phyloP scores from a whole-genome alignment of 768 basidiomycete species.

The Leccinum longicurvipes region DNA sequence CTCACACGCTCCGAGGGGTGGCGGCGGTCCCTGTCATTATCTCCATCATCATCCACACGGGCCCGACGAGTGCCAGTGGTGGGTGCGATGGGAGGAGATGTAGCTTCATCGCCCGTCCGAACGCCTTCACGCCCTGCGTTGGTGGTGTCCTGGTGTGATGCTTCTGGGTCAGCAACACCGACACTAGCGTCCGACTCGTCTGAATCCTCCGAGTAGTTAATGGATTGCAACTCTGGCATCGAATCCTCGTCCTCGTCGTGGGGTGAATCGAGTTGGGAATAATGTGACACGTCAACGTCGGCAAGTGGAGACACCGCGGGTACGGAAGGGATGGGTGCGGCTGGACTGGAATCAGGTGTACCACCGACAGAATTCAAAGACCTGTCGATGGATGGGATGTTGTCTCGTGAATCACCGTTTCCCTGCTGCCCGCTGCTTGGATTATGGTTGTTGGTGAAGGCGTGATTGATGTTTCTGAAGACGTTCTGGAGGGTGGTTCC shows the following conservation, averaged over 20 bases:
- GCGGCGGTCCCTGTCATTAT: conserved; percentile 58
- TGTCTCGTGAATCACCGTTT: background rate
- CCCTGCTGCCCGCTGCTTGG: background rate
- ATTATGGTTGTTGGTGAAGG: conserved; percentile 17
- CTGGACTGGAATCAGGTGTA: conserved; percentile 1
- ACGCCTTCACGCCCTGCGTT: conserved; percentile 27
- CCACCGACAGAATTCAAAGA: background rate
- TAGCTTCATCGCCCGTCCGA: conserved; percentile 31
- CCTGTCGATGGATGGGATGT: conserved; percentile 2
- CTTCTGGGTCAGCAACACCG: conserved; percentile 30
- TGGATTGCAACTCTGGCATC: conserved; percentile 41
- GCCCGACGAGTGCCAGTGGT: conserved; percentile 43
- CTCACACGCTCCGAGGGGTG: too few species aligned
- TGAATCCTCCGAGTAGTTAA: conserved; percentile 40
- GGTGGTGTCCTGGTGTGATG: conserved; percentile 11
- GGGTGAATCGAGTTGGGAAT: conserved; percentile 1
- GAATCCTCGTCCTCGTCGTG: conserved; percentile 35
- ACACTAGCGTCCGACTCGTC: conserved; percentile 33
- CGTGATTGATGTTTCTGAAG: conserved; percentile 32
- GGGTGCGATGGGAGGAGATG: conserved; percentile 32
- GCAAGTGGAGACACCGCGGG: background rate
- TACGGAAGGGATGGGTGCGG: background rate
- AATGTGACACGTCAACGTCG: conserved; percentile 8
- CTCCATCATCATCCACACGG: conserved; percentile 60
- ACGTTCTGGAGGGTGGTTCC: conserved; percentile 29